Conservation (phyloP, 2,329 filamentous ascomycete species). For the Ophiostoma triangulosporum region DNA sequence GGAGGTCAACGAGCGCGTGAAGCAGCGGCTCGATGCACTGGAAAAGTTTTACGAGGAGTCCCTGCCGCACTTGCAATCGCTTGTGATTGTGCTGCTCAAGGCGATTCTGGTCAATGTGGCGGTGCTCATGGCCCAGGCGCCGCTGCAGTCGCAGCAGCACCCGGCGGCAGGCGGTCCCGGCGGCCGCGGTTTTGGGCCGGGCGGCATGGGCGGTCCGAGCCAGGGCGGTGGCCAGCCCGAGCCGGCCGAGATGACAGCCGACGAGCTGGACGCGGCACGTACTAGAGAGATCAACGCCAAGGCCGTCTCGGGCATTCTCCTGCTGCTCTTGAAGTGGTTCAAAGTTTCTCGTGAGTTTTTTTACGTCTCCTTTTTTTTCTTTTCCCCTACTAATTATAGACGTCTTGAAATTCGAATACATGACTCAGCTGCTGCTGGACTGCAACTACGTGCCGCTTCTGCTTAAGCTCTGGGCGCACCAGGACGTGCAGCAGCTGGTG, state of each 20-base stretch:
- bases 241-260: slow-evolving; percentile 38
- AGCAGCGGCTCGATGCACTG: slow-evolving; percentile 55
- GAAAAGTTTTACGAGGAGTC: slow-evolving; percentile 70
- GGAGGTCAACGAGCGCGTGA: slow-evolving; percentile 38
- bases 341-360: slow-evolving; percentile 70
- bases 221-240: slow-evolving; percentile 18
- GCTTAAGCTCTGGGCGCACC: slow-evolving; percentile 84
- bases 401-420: slow-evolving; percentile 87
- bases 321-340: slow-evolving; percentile 91
- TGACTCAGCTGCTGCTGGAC: slow-evolving; percentile 85
- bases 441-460: slow-evolving; percentile 90
- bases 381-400: slow-evolving; percentile 37
- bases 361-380: not conserved
- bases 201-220: slow-evolving; percentile 15
- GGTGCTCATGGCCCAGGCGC: slow-evolving; percentile 53
- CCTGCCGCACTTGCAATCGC: slow-evolving; percentile 76
- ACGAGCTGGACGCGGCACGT: slow-evolving; percentile 71
- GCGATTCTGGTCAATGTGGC: slow-evolving; percentile 80
- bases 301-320: slow-evolving; percentile 75
- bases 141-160: slow-evolving; percentile 31
- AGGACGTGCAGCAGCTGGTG: slow-evolving; percentile 82
- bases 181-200: not conserved
- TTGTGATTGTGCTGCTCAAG: slow-evolving; percentile 86
- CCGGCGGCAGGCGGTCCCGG: not conserved
- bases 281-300: slow-evolving; percentile 81